phyloP scores from a whole-genome alignment of 2,329 filamentous ascomycete species.

The Aspergillus ruber region DNA sequence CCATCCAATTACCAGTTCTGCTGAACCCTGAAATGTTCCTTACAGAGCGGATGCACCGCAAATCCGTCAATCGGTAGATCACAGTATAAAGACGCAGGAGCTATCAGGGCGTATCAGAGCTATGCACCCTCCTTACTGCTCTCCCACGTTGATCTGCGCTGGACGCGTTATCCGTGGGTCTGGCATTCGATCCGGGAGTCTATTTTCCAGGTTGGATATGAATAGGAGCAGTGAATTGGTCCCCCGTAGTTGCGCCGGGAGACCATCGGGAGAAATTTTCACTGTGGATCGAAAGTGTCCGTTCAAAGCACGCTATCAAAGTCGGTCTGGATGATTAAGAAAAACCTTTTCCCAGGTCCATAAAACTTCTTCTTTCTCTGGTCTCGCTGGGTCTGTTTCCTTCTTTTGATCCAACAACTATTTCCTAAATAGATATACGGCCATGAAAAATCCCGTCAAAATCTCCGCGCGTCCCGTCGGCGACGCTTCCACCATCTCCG shows the following conservation, averaged over 20 bases:
- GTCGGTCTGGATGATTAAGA: no score
- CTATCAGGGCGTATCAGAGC: background rate
- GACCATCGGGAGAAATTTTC: no score
- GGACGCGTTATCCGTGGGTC: background rate
- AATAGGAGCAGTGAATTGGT: no score
- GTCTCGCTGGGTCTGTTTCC: background rate
- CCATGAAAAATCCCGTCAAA: background rate
- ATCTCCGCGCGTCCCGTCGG: background rate
- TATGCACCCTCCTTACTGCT: background rate
- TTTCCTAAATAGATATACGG: background rate
- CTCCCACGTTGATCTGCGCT: background rate
- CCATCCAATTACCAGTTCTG: no score
- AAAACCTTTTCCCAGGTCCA: background rate
- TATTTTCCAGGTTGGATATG: no score
- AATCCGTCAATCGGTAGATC: background rate
- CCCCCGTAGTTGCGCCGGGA: no score
- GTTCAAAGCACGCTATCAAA: no score
- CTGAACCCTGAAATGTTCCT: background rate
- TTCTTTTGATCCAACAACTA: background rate
- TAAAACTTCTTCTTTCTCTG: background rate
- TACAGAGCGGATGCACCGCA: background rate
- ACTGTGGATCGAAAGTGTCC: no score
- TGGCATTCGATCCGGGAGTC: background rate
- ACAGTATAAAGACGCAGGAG: background rate
- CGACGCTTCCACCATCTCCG: background rate